These are phyloP conservation scores for Plasmodium gaboni DNA, from an alignment of 169 alveolate genomes.

Conservation along the genomic window DNA sequence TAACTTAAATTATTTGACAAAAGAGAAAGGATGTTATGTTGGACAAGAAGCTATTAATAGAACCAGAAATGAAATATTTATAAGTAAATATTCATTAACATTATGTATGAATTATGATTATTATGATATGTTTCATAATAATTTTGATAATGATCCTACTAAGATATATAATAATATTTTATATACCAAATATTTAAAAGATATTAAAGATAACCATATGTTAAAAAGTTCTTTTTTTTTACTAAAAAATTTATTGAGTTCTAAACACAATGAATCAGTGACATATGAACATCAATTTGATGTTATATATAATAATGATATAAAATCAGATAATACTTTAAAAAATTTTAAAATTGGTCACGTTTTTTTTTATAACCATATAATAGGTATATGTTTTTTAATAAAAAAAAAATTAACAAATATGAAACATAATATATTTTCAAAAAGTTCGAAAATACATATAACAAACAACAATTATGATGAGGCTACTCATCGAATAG, in stretches of 20 bases:
- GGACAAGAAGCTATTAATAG: slow-evolving; percentile 87
- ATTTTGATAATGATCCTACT: not conserved
- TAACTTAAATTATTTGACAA: slow-evolving; percentile 74
- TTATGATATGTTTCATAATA: slow-evolving; percentile 18
- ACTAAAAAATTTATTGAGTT: slow-evolving; percentile 23
- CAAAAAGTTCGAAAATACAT: slow-evolving; percentile 30
- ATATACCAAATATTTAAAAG: slow-evolving; percentile 35
- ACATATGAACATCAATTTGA: slow-evolving; percentile 21
- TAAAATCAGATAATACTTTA: not conserved
- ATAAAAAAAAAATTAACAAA: slow-evolving; percentile 22
- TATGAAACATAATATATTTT: slow-evolving; percentile 20
- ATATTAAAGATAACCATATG: slow-evolving; percentile 25
- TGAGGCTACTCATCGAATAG: slow-evolving; percentile 17
- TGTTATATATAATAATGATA: slow-evolving; percentile 17
- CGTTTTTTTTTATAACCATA: slow-evolving; percentile 53
- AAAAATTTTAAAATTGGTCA: slow-evolving; percentile 19
- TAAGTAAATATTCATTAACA: slow-evolving; percentile 77
- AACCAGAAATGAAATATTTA: slow-evolving; percentile 76
- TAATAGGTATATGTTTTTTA: slow-evolving; percentile 68
- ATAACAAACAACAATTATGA: slow-evolving; percentile 28
- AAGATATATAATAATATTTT: slow-evolving; percentile 9
- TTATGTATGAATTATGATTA: slow-evolving; percentile 73
- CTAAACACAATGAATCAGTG: slow-evolving; percentile 2
- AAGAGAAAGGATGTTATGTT: slow-evolving; percentile 84
- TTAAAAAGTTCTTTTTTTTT: slow-evolving; percentile 52